Evolutionary conservation across 257 asterid species (phyloP), one percentile per base, ranked within the genome.

Genomic region (Solanum neorickii): DNA sequence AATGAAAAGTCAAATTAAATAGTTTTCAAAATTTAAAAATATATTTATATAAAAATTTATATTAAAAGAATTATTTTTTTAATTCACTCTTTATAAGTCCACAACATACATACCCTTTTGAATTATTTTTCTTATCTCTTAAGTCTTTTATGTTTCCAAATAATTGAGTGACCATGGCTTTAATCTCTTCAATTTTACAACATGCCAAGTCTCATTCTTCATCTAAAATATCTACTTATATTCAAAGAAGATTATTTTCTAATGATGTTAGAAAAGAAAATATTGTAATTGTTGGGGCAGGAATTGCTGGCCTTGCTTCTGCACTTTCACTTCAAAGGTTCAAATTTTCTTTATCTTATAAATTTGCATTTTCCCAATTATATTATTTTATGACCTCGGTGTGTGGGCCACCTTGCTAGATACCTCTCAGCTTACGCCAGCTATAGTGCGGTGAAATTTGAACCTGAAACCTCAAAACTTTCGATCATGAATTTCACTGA

Each of bases 251-350:
- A 11, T 13, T 65, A 37, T 77, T 14, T 60, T 65, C 89, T 37
- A 73, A 41, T 70, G 72, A 88, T 75, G 88, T 39, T 37, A 82
- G 89, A 82, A 91, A 89, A 72, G 95, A 94, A 92, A 95, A 93
- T 44, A 88, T 94, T 21, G 96, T 95, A 52, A 94, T 96, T 33
- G 88, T 96, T 6, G 99, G 99, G 33, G 99, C 96, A 23, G 99
- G 99, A 86, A 94, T 96, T 86, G 96, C 98, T 66, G 98, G 99
- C 72, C 98, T 96, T 4, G 94, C 98, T 83, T 94, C 98, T 23
- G 98, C 98, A 1, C 93, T 94, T 49, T 93, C 98, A 39, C 98
- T 96, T 42, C 92, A 89, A 11, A 93, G 96, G 98, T 94, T 29
- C 2, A 46, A 31, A 25, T 20, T 74, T 13, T 15, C 42, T 37